Base-by-base conservation (phyloP, 176 grass and related monocot species). In the Tillandsia leiboldiana region DNA sequence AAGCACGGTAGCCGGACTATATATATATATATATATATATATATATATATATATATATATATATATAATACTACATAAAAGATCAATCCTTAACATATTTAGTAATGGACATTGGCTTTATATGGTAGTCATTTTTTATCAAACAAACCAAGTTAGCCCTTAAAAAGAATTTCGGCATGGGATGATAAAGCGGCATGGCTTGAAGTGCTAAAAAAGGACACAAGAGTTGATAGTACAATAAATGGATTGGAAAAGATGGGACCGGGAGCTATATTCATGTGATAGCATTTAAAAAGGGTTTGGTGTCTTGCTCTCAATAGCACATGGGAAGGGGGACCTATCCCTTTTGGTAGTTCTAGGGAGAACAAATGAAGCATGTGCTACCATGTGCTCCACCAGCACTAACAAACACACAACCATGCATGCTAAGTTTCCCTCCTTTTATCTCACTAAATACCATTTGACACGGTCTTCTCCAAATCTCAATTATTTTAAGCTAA, bases 271-370 rank as follows among this genome's bases (percentile, higher is more conserved):
- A 23, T n/a, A 63, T 63, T 63, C 58, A 63, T 63, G 58, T 63
- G 58, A 8, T 66, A 27, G 64, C 64, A 66, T 48, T 66, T 14
- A 48, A 42, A 66, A 15, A 33, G 11, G 29, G 64, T 66, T 66
- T 18, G 64, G 64, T 66, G 64, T 66, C 64, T 48, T 66, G 13
- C 29, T 48, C 64, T 2, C 14, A 66, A 18, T 4, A 9, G 64
- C 64, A 66, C 64, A 66, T 66, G 63, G 64, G 64, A 48, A 58
- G 54, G 64, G 27, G 64, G 64, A 6, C 29, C 12, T 66, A 29
- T 48, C 64, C 11, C 9, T 66, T 48, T 66, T 47, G 5, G 64
- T 48, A 66, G 64, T 26, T 27, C 29, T 42, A 15, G 12, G 10
- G 47, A 14, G 47, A 29, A 12, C 18, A 66, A 66, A 66, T 28